These are phyloP conservation scores for Ceraceosorus guamensis DNA, from an alignment of 1,284 basidiomycete genomes.

Conservation along the genomic window DNA sequence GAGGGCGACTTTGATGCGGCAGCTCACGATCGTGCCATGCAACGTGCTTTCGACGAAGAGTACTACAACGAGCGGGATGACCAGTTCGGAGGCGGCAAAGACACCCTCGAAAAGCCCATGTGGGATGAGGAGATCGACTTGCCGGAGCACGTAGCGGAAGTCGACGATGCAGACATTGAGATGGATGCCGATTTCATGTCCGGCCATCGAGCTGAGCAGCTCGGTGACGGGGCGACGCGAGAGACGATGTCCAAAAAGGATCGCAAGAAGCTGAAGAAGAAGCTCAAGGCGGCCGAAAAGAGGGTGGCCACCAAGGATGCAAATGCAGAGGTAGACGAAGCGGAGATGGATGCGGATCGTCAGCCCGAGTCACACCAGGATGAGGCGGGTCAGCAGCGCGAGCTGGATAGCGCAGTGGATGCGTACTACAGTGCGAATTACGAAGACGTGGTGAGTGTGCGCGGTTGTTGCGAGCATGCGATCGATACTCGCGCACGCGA, in stretches of 20 bases:
- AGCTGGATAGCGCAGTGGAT: constrained; percentile 65
- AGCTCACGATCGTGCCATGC: constrained; percentile 41
- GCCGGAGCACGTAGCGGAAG: constrained; percentile 51
- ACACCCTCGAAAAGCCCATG: constrained; percentile 68
- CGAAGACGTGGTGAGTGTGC: constrained; percentile 92
- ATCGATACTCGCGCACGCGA: neutral
- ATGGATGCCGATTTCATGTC: constrained; percentile 65
- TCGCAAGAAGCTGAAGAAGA: constrained; percentile 57
- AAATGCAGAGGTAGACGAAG: constrained; percentile 9
- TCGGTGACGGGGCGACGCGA: constrained; percentile 24
- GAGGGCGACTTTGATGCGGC: constrained; percentile 45
- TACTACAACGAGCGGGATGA: constrained; percentile 34
- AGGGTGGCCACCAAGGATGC: neutral
- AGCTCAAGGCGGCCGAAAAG: constrained; percentile 8
- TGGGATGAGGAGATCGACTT: constrained; percentile 87
- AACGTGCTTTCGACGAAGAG: constrained; percentile 32
- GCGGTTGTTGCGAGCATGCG: constrained; percentile 55
- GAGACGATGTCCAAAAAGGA: constrained; percentile 68
- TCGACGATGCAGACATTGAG: constrained; percentile 55
- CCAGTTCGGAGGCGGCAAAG: no score
- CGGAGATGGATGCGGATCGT: constrained; percentile 15
- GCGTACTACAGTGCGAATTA: constrained; percentile 84
- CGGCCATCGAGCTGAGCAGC: constrained; percentile 8
- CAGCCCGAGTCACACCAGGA: constrained; percentile 1
- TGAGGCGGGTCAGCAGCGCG: constrained; percentile 4